Evolutionary conservation across 75 land plant species (phyloP).

Genomic region (Adiantum capillusveneris): DNA sequence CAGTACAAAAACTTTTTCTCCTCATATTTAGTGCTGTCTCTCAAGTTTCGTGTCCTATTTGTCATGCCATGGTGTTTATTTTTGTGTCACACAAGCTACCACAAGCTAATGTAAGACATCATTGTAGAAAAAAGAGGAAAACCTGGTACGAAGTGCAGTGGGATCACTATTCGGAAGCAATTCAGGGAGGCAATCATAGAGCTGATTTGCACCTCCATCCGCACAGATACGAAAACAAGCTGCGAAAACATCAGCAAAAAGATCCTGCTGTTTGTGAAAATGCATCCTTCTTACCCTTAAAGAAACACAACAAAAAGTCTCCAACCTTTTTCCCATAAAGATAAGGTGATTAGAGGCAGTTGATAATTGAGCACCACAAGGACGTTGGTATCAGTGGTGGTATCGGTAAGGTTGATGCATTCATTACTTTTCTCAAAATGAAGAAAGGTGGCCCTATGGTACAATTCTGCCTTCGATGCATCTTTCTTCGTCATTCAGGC

Average conservation of each 20-base stretch:
- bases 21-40: too few relatives aligned
- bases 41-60: too few relatives aligned
- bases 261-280: too few relatives aligned
- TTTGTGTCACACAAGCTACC: too few relatives aligned
- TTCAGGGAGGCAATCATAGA: constrained; percentile 63
- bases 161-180: constrained; percentile 52
- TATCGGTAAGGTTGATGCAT: not conserved
- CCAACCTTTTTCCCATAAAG: constrained; percentile 4
- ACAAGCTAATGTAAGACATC: too few relatives aligned
- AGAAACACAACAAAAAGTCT: not conserved
- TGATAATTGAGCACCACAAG: constrained; percentile 5
- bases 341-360: not conserved
- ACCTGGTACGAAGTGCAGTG: constrained; percentile 53
- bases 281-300: too few relatives aligned
- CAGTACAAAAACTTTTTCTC: too few relatives aligned
- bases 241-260: constrained; percentile 17
- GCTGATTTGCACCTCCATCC: constrained; percentile 93
- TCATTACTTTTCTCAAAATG: not conserved
- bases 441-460: not conserved
- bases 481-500: too few relatives aligned
- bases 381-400: not conserved
- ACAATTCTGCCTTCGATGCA: not conserved
- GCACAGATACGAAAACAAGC: constrained; percentile 81
- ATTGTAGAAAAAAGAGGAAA: not conserved
- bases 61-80: too few relatives aligned